phyloP scores from a whole-genome alignment of 225 moss, liverwort and hornwort genomes.

The Rhytidiadelphus loreus region DNA sequence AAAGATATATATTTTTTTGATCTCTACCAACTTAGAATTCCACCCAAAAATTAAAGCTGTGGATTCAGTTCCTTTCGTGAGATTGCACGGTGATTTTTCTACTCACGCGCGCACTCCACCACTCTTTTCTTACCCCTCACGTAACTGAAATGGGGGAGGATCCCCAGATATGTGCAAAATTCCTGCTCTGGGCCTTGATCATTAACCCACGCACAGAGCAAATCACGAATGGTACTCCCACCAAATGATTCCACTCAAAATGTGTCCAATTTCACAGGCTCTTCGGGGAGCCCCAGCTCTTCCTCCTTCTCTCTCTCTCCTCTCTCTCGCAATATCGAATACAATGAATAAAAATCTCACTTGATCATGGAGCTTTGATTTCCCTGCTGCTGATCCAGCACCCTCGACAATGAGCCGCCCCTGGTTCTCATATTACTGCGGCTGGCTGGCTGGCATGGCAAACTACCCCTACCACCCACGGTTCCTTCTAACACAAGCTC shows the following conservation, averaged over 20 bases:
- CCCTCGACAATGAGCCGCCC: not conserved
- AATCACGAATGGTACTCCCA: not conserved
- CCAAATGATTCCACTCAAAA: not conserved
- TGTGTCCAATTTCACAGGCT: not conserved
- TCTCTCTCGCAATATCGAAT: not conserved
- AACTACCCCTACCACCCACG: not conserved
- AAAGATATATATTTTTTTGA: not conserved
- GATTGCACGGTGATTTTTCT: not conserved
- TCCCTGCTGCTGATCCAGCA: not conserved
- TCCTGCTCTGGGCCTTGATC: not conserved
- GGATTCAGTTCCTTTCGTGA: not conserved
- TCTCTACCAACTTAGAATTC: not conserved
- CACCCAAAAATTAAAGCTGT: not conserved
- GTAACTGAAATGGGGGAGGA: not conserved
- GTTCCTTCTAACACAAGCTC: not conserved
- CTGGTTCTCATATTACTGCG: not conserved
- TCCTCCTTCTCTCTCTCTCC: not conserved
- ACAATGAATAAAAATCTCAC: not conserved
- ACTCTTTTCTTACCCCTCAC: not conserved
- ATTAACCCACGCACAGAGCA: not conserved
- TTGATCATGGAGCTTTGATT: not conserved
- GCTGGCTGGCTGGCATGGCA: not conserved
- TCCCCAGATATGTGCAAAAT: conserved; percentile 8
- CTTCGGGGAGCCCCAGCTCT: not conserved
- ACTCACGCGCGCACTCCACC: not conserved